Conservation (phyloP, 2,329 filamentous ascomycete species). For the Boeremia exigua region DNA sequence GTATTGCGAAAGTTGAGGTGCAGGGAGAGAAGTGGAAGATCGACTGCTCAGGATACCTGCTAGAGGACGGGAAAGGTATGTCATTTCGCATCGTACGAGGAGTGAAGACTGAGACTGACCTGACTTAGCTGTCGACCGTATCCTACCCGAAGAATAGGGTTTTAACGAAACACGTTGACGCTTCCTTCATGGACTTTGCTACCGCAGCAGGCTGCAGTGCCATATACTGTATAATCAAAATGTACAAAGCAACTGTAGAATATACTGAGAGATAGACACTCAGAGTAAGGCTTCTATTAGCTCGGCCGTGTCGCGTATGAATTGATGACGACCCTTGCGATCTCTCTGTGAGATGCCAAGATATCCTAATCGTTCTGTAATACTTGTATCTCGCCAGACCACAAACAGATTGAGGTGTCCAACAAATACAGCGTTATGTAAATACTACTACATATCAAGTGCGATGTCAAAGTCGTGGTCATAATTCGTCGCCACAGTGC, state of each 20-base stretch:
- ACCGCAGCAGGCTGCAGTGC: constrained; percentile 13
- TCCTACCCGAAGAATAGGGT: constrained; percentile 35
- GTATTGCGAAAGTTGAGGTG: constrained; percentile 39
- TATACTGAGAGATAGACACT: constrained; percentile 2
- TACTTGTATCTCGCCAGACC: too few species aligned
- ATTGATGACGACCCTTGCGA: neutral
- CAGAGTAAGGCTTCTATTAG: neutral
- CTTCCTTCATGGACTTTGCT: neutral
- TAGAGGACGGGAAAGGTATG: constrained; percentile 46
- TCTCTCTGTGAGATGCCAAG: neutral
- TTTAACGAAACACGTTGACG: neutral
- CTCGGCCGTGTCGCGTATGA: neutral
- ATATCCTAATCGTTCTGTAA: neutral
- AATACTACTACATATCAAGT: neutral
- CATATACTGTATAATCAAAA: neutral
- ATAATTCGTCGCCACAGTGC: neutral
- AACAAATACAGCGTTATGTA: too few species aligned
- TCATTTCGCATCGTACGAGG: neutral
- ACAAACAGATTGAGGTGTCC: too few species aligned
- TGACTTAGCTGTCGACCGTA: constrained; percentile 39
- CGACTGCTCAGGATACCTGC: constrained; percentile 42
- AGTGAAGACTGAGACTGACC: constrained; percentile 12
- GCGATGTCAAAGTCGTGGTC: neutral
- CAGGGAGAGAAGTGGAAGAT: constrained; percentile 45
- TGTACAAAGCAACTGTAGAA: constrained; percentile 3